Evolutionary conservation across 306 rosid species (phyloP).

Genomic region (Medicago truncatula): MtrunA17r5.0-ANR NC_053043.1:9125001-9125500

Average conservation of each 20-base stretch:
- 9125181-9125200: neutral
- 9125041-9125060: neutral
- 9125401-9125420: conserved; percentile 6
- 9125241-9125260: conserved; percentile 16
- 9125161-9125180: conserved; percentile 11
- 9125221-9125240: neutral
- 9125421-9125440: conserved; percentile 15
- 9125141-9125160: conserved; percentile 4
- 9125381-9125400: neutral
- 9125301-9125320: neutral
- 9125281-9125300: neutral
- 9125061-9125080: conserved; percentile 1
- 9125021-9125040: conserved; percentile 17
- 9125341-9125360: conserved; percentile 16
- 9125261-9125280: neutral
- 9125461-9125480: conserved; percentile 97
- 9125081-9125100: conserved; percentile 16
- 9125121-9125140: conserved; percentile 9
- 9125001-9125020: conserved; percentile 18
- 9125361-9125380: conserved; percentile 3
- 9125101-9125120: conserved; percentile 24
- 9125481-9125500: conserved; percentile 89
- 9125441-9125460: conserved; percentile 62
- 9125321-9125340: neutral
- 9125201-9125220: conserved; percentile 2